Conservation (phyloP, 805 yeast species). For the Ascoidea rubescens region DNA sequence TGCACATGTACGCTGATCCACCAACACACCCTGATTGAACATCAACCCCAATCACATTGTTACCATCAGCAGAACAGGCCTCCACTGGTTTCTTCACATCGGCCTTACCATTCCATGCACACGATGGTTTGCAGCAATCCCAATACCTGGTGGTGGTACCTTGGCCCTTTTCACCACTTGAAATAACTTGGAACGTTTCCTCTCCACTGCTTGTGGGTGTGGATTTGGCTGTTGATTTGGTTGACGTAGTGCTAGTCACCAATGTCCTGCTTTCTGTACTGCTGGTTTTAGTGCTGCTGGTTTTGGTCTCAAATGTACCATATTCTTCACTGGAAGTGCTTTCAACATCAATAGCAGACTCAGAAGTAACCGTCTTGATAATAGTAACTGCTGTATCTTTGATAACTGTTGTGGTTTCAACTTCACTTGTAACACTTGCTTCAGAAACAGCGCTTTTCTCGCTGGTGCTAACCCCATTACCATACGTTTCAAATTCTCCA, state of each 20-base stretch:
- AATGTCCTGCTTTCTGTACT: not conserved
- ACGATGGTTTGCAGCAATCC: constrained; percentile 8
- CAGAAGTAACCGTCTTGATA: not conserved
- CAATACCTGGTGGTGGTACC: constrained; percentile 6
- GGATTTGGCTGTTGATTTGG: not conserved
- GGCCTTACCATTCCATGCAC: constrained; percentile 5
- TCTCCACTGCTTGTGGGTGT: not conserved
- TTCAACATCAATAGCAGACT: not conserved
- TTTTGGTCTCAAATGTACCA: not conserved
- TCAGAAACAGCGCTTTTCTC: not conserved
- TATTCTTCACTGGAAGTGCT: not conserved
- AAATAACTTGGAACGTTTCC: not conserved
- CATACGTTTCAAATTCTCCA: not conserved
- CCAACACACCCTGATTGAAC: constrained; percentile 5
- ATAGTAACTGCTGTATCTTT: not conserved
- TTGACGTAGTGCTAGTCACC: not conserved
- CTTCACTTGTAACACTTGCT: not conserved
- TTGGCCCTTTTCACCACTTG: constrained; percentile 4
- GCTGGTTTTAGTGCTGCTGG: not conserved
- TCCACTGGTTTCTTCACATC: constrained; percentile 1
- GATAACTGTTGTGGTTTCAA: not conserved
- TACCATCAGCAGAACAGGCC: constrained; percentile 7
- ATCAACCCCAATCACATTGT: not conserved
- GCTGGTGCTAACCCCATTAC: not conserved
- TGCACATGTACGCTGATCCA: constrained; percentile 7